phyloP scores from a whole-genome alignment of 805 yeast species.

The Yueomyces sp. region DNA sequence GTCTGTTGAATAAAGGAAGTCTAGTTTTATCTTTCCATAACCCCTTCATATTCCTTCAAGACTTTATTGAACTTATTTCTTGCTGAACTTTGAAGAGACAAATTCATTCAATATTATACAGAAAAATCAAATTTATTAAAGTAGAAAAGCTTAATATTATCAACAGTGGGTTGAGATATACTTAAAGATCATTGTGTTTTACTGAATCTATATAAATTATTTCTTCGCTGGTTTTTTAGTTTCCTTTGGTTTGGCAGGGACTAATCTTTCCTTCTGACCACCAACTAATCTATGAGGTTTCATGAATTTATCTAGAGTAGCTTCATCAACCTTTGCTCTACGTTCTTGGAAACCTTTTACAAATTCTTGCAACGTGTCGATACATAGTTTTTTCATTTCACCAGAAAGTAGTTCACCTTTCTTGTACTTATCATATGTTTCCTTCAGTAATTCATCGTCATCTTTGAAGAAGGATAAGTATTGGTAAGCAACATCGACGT shows the following conservation, averaged over 20 bases:
- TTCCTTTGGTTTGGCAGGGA: conserved; percentile 48
- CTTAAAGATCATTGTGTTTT: too few species aligned
- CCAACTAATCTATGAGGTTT: conserved; percentile 67
- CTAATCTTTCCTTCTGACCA: conserved; percentile 63
- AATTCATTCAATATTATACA: too few species aligned
- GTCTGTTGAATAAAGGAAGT: too few species aligned
- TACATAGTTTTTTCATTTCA: conserved; percentile 83
- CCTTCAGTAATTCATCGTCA: conserved; percentile 67
- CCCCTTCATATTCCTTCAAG: too few species aligned
- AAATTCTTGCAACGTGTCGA: conserved; percentile 64
- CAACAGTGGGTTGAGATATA: too few species aligned
- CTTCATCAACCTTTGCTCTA: conserved; percentile 54
- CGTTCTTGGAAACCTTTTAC: conserved; percentile 73
- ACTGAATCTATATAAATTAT: too few species aligned
- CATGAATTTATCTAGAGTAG: conserved; percentile 55
- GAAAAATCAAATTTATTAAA: too few species aligned
- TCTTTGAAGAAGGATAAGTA: conserved; percentile 80
- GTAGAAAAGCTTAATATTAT: too few species aligned
- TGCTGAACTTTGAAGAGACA: too few species aligned
- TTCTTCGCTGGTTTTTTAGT: conserved; percentile 18
- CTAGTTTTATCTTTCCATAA: too few species aligned
- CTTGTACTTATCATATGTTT: conserved; percentile 51
- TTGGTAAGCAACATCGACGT: conserved; percentile 90
- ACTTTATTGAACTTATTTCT: too few species aligned
- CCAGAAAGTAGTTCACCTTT: conserved; percentile 80